phyloP scores from a whole-genome alignment of 257 asterid species.

The Fraxinus anomala region DNA sequence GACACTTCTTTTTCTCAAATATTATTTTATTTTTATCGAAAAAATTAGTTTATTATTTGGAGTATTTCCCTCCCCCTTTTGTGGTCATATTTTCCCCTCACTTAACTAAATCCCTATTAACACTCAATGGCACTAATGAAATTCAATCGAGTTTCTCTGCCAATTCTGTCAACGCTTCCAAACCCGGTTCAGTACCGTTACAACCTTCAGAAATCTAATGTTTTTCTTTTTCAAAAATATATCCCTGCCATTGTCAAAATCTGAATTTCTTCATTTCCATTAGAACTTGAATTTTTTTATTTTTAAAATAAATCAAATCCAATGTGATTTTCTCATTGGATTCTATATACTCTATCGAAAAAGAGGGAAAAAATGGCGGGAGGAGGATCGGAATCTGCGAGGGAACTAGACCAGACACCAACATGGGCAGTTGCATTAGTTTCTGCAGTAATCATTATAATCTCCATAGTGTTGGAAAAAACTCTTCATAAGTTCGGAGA shows the following conservation, averaged over 20 bases:
- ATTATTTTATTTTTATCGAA: too few relatives aligned
- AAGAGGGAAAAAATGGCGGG: conserved; percentile 37
- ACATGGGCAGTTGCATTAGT: conserved; percentile 86
- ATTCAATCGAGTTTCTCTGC: conserved; percentile 18
- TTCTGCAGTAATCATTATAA: conserved; percentile 53
- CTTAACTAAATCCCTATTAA: conserved; percentile 37
- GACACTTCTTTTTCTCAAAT: too few relatives aligned
- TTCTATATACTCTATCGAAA: background rate
- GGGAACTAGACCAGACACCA: conserved; percentile 66
- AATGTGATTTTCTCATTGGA: background rate
- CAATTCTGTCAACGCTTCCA: background rate
- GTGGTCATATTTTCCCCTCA: conserved; percentile 16
- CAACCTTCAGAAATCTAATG: conserved; percentile 27
- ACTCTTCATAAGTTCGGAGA: conserved; percentile 50
- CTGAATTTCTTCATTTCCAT: conserved; percentile 27
- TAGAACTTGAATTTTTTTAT: background rate
- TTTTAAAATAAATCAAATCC: background rate
- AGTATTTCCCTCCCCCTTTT: conserved; percentile 7
- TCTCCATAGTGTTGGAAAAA: conserved; percentile 70
- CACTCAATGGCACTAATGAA: conserved; percentile 31
- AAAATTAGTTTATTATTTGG: conserved; percentile 21
- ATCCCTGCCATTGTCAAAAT: background rate
- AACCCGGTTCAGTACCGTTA: conserved; percentile 40
- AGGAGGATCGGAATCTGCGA: conserved; percentile 34
- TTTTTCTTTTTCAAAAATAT: conserved; percentile 18